Percentiles rank a stretch among this genome's conserved stretches.
Evolutionary conservation across 495 filamentous ascomycete genomes (phyloP).

Genomic region (Astrothelium subdiscretum): DNA sequence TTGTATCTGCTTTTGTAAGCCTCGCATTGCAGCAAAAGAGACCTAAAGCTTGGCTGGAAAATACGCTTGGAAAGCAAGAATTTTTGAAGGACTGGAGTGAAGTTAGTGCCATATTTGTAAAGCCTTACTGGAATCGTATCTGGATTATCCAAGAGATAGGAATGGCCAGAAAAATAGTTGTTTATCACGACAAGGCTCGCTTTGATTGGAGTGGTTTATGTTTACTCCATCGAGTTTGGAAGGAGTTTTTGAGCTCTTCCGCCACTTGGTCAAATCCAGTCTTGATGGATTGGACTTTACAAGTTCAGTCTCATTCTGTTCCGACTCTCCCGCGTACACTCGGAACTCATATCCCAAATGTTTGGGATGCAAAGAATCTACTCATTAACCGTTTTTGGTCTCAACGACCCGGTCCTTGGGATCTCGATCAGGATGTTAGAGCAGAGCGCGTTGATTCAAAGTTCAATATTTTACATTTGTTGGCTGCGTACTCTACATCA

Average conservation of each 20-base stretch:
- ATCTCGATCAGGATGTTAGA: not conserved
- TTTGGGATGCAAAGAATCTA: not conserved
- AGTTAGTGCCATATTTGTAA: not conserved
- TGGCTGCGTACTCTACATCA: not conserved
- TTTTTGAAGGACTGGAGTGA: not conserved
- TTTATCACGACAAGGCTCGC: not conserved
- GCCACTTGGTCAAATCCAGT: not conserved
- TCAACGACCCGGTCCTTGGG: not conserved
- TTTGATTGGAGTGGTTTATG: not conserved
- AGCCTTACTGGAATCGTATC: not conserved
- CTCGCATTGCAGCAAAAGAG: not conserved
- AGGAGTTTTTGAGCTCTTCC: not conserved
- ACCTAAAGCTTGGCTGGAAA: not conserved
- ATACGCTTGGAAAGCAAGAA: not conserved
- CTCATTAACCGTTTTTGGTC: not conserved
- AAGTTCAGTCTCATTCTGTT: not conserved
- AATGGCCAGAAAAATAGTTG: not conserved
- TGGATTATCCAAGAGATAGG: constrained; percentile 1
- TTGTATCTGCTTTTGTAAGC: not conserved
- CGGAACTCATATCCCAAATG: not conserved
- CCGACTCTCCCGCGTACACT: not conserved
- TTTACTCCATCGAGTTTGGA: not conserved
- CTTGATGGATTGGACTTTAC: not conserved
- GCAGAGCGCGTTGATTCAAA: not conserved
- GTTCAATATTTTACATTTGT: not conserved